Evolutionary conservation across 805 yeast genomes (phyloP).

Genomic region (Kodamaea kakaduensis): DNA sequence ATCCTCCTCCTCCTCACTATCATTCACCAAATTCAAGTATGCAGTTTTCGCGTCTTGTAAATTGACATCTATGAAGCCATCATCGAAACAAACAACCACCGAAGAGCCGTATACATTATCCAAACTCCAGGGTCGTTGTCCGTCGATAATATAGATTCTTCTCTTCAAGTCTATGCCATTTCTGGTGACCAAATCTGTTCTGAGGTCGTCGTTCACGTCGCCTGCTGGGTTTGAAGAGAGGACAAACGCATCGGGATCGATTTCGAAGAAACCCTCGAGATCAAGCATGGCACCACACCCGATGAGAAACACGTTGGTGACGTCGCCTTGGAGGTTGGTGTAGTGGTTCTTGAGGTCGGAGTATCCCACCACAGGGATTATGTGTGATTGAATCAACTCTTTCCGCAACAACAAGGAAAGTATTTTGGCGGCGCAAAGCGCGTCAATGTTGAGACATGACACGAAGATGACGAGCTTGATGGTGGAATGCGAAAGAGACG

Average conservation of each 20-base stretch:
- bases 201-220: constrained; percentile 20
- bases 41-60: constrained; percentile 57
- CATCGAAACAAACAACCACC: constrained; percentile 78
- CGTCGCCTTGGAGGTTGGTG: constrained; percentile 62
- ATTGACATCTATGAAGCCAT: constrained; percentile 66
- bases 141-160: constrained; percentile 78
- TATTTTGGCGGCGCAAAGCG: constrained; percentile 83
- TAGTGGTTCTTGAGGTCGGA: constrained; percentile 68
- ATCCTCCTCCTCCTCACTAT: constrained; percentile 32
- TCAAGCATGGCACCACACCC: constrained; percentile 97
- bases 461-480: constrained; percentile 85
- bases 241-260: constrained; percentile 52
- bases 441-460: constrained; percentile 86
- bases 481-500: constrained; percentile 88
- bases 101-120: constrained; percentile 87
- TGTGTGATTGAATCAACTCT: constrained; percentile 80
- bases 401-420: constrained; percentile 67
- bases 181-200: constrained; percentile 13
- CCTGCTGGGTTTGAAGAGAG: constrained; percentile 14
- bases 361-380: constrained; percentile 92
- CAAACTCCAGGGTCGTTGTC: constrained; percentile 94
- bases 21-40: constrained; percentile 46
- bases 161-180: constrained; percentile 35
- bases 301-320: constrained; percentile 68
- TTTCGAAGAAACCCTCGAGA: constrained; percentile 66